These are phyloP conservation scores for Papiliotrema nemorosa DNA, from an alignment of 1,284 basidiomycete species.

Conservation along the genomic window DNA sequence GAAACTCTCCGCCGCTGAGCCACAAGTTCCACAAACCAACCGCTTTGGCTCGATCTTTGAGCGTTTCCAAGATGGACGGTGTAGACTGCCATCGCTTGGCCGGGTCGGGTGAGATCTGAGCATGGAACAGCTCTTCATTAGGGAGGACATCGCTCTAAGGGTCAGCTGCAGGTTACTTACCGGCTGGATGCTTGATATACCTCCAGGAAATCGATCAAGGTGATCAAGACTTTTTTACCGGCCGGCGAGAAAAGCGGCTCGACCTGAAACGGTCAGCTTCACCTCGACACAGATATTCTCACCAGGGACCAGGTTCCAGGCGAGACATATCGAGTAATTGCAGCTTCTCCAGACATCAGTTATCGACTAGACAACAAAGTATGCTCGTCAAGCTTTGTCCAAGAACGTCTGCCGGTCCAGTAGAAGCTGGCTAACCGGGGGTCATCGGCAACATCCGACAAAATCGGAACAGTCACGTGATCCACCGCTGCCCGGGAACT, in stretches of 20 bases:
- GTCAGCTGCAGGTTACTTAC: background rate
- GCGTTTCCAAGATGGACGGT: slow-evolving; percentile 73
- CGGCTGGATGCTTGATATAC: slow-evolving; percentile 47
- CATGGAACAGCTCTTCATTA: slow-evolving; percentile 70
- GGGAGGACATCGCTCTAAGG: slow-evolving; percentile 80
- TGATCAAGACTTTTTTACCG: slow-evolving; percentile 79
- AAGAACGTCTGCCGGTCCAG: background rate
- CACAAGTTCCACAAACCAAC: slow-evolving; percentile 96
- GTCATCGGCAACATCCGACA: too few species aligned
- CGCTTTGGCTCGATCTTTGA: slow-evolving; percentile 83
- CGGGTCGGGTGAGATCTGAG: slow-evolving; percentile 76
- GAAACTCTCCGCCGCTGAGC: slow-evolving; percentile 89
- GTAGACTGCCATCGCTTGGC: slow-evolving; percentile 77
- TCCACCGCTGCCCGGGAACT: too few species aligned
- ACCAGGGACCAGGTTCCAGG: slow-evolving; percentile 28
- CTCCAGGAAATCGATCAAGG: slow-evolving; percentile 79
- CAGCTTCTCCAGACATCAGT: background rate
- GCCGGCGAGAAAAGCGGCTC: slow-evolving; percentile 86
- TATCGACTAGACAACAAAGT: background rate
- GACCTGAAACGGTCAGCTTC: slow-evolving; percentile 56
- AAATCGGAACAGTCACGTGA: too few species aligned
- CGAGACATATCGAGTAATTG: slow-evolving; percentile 18
- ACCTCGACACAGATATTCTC: slow-evolving; percentile 1
- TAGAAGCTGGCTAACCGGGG: background rate
- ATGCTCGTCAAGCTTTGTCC: background rate